Base-by-base conservation (phyloP, 192 early-diverging fungal genomes). In the Geosiphon pyriformis region DNA sequence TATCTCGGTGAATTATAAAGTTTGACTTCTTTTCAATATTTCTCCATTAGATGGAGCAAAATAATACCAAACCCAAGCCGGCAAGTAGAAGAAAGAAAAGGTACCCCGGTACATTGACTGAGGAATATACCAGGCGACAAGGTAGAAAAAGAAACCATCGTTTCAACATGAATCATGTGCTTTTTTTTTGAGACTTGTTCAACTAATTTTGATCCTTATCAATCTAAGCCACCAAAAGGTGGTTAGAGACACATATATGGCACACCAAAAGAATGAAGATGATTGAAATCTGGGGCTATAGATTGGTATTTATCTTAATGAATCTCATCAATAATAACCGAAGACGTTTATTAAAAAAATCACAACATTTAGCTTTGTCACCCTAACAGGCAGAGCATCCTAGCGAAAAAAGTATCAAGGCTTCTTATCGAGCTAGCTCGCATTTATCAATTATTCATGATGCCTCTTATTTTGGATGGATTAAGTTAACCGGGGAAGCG, bases 211-310 rank as follows among this genome's bases (percentile, higher is more conserved):
- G 37, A 35, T 49, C 55, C 23, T 72, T 30, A 20, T 27, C 17
- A 26, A 31, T 22, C 35, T 2, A 55, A 62, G 35, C 4, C 33
- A 78, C 61, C 6, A 89, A 88, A 52, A 79, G 83, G 33, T 99
- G 95, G 97, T 71, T 99, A 26, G 95, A 96, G 72, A 99, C 95
- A 35, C 95, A 99, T 78, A 83, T 96, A 26, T 99, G 97, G 97
- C 95, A 99, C 71, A 88, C 93, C 12, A 99, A 99, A 74, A 83
- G 97, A 64, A 94, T 98, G 92, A 89, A 92, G 55, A 99, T 99
- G 94, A 72, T 61, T 34, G 81, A 91, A 59, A 68, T 80, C 18
- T 95, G 94, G 94, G 91, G 93, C 0, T 86, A 84, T 67, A 82
- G 84, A 68, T 54, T 94, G 46, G 88, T 86, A 74, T 57, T 74